Conservation (phyloP, 2,329 filamentous ascomycete species). For the Furcasterigmium sp. region DNA sequence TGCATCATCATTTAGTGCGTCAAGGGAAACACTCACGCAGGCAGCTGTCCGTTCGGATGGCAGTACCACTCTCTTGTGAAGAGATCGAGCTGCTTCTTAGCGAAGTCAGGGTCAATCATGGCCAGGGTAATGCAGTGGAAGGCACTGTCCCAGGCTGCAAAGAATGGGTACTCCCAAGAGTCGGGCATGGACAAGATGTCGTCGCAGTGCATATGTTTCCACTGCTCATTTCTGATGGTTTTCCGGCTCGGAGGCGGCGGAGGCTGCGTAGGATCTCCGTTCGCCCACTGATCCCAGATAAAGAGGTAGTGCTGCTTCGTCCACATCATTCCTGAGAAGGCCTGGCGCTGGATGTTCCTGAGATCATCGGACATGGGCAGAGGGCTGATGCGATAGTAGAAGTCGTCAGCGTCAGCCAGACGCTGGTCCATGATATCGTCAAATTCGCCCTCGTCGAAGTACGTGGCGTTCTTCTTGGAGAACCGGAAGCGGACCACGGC, state of each 20-base stretch:
- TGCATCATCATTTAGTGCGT: too few species aligned
- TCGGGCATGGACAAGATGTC: constrained; percentile 97
- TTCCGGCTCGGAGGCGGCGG: constrained; percentile 79
- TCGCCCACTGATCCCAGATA: constrained; percentile 97
- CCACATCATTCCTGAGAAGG: constrained; percentile 97
- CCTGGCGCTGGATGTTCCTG: constrained; percentile 91
- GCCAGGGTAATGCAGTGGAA: constrained; percentile 95
- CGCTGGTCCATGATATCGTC: constrained; percentile 86
- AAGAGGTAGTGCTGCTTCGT: constrained; percentile 97
- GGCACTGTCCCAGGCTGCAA: constrained; percentile 93
- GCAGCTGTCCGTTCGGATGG: constrained; percentile 92
- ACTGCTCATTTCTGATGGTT: constrained; percentile 76
- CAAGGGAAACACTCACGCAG: constrained; percentile 54
- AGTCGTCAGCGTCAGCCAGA: constrained; percentile 88
- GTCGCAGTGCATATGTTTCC: constrained; percentile 93
- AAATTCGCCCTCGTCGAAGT: constrained; percentile 87
- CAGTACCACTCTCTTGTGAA: constrained; percentile 99
- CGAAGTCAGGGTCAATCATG: constrained; percentile 97
- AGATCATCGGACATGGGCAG: constrained; percentile 91
- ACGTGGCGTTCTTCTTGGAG: constrained; percentile 68
- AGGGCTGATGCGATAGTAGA: constrained; percentile 89
- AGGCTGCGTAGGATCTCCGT: constrained; percentile 83
- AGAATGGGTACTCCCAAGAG: constrained; percentile 98
- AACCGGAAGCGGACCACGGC: constrained; percentile 92
- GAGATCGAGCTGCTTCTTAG: constrained; percentile 94